phyloP scores from a whole-genome alignment of 2,329 filamentous ascomycete genomes.

The Diplodia sapinea region DNA sequence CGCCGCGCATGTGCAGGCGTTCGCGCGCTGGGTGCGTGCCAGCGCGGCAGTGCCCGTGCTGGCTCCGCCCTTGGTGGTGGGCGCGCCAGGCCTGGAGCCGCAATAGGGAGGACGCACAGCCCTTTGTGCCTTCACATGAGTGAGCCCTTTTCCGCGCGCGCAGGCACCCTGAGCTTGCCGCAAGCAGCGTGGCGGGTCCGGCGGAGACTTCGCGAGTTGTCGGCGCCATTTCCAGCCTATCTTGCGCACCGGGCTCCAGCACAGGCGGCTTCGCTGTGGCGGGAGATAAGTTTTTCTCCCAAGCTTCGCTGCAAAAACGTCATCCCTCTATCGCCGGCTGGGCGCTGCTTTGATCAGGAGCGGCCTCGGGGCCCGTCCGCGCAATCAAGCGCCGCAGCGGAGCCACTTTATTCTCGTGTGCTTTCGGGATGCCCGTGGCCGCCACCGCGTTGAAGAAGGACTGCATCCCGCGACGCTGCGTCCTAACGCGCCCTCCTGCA shows the following conservation, averaged over 20 bases:
- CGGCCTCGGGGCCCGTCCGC: slow-evolving; percentile 23
- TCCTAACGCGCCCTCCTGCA: neutral
- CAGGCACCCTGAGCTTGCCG: slow-evolving; percentile 9
- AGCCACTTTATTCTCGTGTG: slow-evolving; percentile 30
- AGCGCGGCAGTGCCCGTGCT: slow-evolving; percentile 14
- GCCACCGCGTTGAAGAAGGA: slow-evolving; percentile 17
- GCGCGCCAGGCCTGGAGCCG: slow-evolving; percentile 13
- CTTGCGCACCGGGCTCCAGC: slow-evolving; percentile 3
- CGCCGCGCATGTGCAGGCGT: slow-evolving; percentile 8
- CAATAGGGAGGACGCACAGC: slow-evolving; percentile 25
- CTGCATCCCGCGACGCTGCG: slow-evolving; percentile 10
- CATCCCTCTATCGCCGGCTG: slow-evolving; percentile 25
- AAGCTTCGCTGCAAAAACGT: slow-evolving; percentile 23
- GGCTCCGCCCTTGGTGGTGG: slow-evolving; percentile 14
- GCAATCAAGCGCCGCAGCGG: slow-evolving; percentile 26
- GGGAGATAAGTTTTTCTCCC: slow-evolving; percentile 29
- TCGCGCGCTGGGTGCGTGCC: neutral
- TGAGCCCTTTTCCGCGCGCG: slow-evolving; percentile 10
- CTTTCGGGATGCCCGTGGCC: slow-evolving; percentile 22
- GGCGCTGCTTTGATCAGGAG: slow-evolving; percentile 24
- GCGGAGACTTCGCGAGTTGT: slow-evolving; percentile 18
- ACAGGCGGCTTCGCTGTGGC: slow-evolving; percentile 23
- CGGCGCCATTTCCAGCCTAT: slow-evolving; percentile 28
- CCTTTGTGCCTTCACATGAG: slow-evolving; percentile 29
- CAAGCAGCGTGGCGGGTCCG: slow-evolving; percentile 20